phyloP scores from a whole-genome alignment of 495 filamentous ascomycete species.

The Geopyxis carbonaria region DNA sequence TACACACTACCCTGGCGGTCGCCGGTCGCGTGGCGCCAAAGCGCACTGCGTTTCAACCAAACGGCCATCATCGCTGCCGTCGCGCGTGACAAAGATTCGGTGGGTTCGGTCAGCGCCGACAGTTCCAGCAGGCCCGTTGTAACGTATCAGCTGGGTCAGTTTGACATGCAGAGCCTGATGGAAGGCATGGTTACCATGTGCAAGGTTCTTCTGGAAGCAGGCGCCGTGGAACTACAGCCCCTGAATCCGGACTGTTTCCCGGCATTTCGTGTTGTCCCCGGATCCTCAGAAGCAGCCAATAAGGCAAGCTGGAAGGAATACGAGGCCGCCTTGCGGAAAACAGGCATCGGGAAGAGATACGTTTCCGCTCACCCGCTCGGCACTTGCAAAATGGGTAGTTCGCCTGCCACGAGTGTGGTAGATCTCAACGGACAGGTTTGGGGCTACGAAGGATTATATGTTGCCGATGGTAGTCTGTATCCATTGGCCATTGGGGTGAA shows the following conservation, averaged over 20 bases:
- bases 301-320: no score
- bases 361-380: slow-evolving; percentile 75
- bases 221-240: slow-evolving; percentile 65
- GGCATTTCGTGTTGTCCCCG: no score
- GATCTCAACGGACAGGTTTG: slow-evolving; percentile 59
- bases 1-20: slow-evolving; percentile 5
- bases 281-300: no score
- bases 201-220: slow-evolving; percentile 58
- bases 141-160: no score
- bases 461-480: slow-evolving; percentile 77
- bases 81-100: slow-evolving; percentile 52
- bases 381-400: slow-evolving; percentile 57
- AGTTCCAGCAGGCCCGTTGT: slow-evolving; percentile 43
- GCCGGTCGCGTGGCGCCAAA: slow-evolving; percentile 40
- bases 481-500: slow-evolving; percentile 83
- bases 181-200: slow-evolving; percentile 54
- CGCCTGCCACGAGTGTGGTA: slow-evolving; percentile 37
- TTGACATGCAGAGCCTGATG: slow-evolving; percentile 48
- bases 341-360: slow-evolving; percentile 15
- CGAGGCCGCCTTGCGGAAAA: no score
- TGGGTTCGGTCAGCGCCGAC: slow-evolving; percentile 60
- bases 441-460: slow-evolving; percentile 55
- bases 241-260: no score
- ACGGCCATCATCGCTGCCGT: slow-evolving; percentile 53
- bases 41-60: slow-evolving; percentile 37